These are phyloP conservation scores for Flammula alnicola DNA, from an alignment of 1,284 basidiomycete species.

Conservation along the genomic window DNA sequence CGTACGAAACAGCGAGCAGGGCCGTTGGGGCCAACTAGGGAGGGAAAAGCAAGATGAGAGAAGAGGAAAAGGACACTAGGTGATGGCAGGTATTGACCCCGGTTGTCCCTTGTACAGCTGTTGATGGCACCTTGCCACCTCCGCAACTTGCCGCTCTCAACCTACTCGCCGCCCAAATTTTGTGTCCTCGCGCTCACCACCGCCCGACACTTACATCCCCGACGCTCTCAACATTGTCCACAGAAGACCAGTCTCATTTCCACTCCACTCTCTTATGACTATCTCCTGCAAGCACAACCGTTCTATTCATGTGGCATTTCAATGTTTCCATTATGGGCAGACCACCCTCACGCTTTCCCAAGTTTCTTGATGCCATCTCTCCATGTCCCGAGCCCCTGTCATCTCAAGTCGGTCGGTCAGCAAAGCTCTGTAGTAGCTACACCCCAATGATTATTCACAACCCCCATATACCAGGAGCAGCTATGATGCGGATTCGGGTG, in stretches of 20 bases:
- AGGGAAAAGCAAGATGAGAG: conserved; percentile 15
- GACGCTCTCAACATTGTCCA: background rate
- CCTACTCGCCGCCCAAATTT: conserved; percentile 18
- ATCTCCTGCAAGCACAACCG: background rate
- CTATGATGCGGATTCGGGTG: no score
- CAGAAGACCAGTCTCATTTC: background rate
- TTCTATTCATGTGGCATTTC: conserved; percentile 3
- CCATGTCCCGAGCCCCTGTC: conserved; percentile 5
- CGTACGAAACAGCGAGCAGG: no score
- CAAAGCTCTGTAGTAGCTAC: no score
- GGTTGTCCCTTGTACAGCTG: conserved; percentile 29
- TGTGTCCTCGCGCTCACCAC: conserved; percentile 3
- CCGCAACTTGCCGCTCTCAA: conserved; percentile 34
- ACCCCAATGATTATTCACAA: no score
- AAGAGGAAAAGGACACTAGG: conserved; percentile 22
- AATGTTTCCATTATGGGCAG: conserved; percentile 14
- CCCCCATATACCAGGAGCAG: no score
- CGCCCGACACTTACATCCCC: background rate
- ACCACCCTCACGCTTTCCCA: conserved; percentile 12
- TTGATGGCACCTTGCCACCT: conserved; percentile 30
- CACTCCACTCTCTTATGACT: background rate
- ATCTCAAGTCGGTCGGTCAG: conserved; percentile 7
- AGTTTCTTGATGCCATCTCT: conserved; percentile 16
- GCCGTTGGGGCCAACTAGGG: conserved; percentile 20
- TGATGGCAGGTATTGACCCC: conserved; percentile 23